These are phyloP conservation scores for Xanthoconium separans DNA, from an alignment of 1,284 basidiomycete genomes.

Conservation along the genomic window DNA sequence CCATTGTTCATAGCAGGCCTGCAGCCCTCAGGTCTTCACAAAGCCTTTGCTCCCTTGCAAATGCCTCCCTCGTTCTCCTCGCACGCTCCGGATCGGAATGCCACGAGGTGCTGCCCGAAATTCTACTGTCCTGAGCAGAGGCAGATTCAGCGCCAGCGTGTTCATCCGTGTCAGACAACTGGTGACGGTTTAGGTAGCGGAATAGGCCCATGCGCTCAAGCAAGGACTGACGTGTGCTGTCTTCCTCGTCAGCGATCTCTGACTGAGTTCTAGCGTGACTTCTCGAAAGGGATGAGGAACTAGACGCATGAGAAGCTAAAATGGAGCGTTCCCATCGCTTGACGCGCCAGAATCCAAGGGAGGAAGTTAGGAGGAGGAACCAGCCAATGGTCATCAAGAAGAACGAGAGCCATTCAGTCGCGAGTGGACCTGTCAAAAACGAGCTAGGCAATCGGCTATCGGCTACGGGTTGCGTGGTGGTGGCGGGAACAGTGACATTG, in stretches of 20 bases:
- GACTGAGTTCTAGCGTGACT: constrained; percentile 25
- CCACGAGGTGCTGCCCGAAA: constrained; percentile 23
- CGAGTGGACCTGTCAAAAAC: constrained; percentile 49
- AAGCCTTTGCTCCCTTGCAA: constrained; percentile 41
- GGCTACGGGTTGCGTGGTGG: constrained; percentile 10
- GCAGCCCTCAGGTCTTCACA: constrained; percentile 61
- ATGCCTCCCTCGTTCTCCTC: constrained; percentile 45
- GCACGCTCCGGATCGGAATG: constrained; percentile 46
- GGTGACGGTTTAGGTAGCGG: constrained; percentile 11
- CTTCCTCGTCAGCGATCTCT: constrained; percentile 24
- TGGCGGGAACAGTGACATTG: constrained; percentile 13
- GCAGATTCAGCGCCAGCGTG: constrained; percentile 2
- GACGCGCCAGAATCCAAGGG: constrained; percentile 90
- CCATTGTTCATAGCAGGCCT: constrained; percentile 51
- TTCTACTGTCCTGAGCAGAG: constrained; percentile 1
- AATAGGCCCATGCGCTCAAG: constrained; percentile 31
- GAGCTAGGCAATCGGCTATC: constrained; percentile 26
- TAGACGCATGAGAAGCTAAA: constrained; percentile 45
- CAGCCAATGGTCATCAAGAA: constrained; percentile 93
- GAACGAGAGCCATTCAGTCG: constrained; percentile 89
- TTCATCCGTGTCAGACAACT: constrained; percentile 12
- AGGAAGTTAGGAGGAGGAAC: constrained; percentile 86
- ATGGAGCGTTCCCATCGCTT: constrained; percentile 84
- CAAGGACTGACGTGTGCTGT: constrained; percentile 25
- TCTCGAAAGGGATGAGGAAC: constrained; percentile 20